Evolutionary conservation across 768 basidiomycete genomes (phyloP), one percentile per base, ranked within the genome.

Genomic region (Amanita molliuscula): DNA sequence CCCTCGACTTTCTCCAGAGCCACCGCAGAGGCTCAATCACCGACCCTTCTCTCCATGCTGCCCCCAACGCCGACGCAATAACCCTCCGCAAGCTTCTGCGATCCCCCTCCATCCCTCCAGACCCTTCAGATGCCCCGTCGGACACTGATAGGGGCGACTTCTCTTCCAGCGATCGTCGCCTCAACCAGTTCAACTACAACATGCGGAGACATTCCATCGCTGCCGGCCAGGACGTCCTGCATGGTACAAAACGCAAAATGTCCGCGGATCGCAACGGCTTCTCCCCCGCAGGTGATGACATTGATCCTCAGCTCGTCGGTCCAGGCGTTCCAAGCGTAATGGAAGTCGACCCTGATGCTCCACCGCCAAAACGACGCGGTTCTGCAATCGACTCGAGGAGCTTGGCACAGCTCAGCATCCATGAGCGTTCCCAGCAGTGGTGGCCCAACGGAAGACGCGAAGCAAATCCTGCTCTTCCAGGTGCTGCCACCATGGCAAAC

Each of bases 11-110:
- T 62, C 75, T 88, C 21, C 86, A 88, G 62, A 86, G 76, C 48
- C 88, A 88, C 60, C 78, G 87, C n/a, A 69, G 86, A 51, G 85
- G 85, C 52, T 89, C 88, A 1, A 83, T 88, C 61, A 87, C 87
- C 6, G 88, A 90, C 70, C 87, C 87, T 3, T 81, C 82, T 36
- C 73, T 88, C 44, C 84, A 87, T 66, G 80, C 81, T 52, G 70
- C 78, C 23, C 65, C 72, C 3, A 38, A 54, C 20, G 34, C 65
- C 34, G 68, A 70, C 11, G 65, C 65, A 46, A 69, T 58, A 40
- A 59, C 71, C 26, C 67, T 82, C 40, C 77, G 80, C 53, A 82
- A 77, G 54, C 66, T 83, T 28, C 64, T 82, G 41, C 80, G 76
- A 46, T 76, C 80, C 0, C 79, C 81, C 25, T 76, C 80, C 16